phyloP scores from a whole-genome alignment of 2,329 filamentous ascomycete species.

The Penicillium sp. region DNA sequence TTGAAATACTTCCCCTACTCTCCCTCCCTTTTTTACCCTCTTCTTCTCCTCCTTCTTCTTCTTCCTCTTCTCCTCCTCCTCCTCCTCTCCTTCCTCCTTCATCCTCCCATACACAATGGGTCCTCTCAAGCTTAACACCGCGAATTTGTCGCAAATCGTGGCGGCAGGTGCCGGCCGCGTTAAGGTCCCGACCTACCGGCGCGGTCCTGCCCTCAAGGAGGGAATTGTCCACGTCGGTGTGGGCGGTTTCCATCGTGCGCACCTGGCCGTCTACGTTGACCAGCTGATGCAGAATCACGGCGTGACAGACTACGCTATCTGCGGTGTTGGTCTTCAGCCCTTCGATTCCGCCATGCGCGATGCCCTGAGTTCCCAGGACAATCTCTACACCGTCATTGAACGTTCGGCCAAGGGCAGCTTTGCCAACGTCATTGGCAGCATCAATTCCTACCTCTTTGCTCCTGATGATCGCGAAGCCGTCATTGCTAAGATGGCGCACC shows the following conservation, averaged over 20 bases:
- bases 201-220: conserved; percentile 41
- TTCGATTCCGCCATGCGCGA: conserved; percentile 47
- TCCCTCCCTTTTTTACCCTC: no score
- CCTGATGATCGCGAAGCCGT: conserved; percentile 46
- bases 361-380: conserved; percentile 42
- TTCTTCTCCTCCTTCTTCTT: no score
- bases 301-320: conserved; percentile 44
- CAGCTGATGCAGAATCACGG: conserved; percentile 42
- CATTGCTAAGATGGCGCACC: conserved; percentile 49
- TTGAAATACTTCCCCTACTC: no score
- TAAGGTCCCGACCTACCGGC: conserved; percentile 40
- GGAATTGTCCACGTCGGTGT: conserved; percentile 50
- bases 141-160: conserved; percentile 35
- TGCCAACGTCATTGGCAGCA: conserved; percentile 45
- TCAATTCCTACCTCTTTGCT: conserved; percentile 47
- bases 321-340: conserved; percentile 45
- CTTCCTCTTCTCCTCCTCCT: no score
- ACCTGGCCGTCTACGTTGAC: conserved; percentile 47
- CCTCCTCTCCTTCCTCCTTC: no score
- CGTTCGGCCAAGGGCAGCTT: conserved; percentile 45
- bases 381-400: conserved; percentile 49
- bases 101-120: no score
- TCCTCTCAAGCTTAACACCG: conserved; percentile 35
- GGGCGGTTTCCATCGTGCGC: conserved; percentile 49
- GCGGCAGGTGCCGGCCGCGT: conserved; percentile 19